Conservation (phyloP, 2,329 filamentous ascomycete species). For the Aspergillus phoenicis region DNA sequence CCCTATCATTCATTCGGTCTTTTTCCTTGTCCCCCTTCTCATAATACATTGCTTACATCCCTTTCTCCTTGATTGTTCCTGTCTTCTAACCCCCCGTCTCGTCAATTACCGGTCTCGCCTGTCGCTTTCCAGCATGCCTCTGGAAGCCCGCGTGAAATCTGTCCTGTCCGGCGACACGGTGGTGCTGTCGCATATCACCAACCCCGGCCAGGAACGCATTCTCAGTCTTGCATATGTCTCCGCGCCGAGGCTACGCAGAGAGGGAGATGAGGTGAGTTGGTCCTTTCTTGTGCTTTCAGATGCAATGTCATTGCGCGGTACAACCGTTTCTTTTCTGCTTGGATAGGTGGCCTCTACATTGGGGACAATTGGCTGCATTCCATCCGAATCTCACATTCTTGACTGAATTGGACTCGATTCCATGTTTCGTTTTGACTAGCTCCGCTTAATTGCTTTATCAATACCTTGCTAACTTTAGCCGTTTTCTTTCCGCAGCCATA, state of each 20-base stretch:
- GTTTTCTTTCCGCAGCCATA: conserved; percentile 58
- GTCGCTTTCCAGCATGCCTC: conserved; percentile 37
- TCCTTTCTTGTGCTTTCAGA: neutral
- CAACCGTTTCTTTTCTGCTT: neutral
- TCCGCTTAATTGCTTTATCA: neutral
- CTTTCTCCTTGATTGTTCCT: conserved; percentile 11
- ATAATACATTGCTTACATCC: conserved; percentile 15
- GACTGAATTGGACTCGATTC: neutral
- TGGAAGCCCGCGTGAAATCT: conserved; percentile 80
- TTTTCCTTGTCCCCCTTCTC: conserved; percentile 12
- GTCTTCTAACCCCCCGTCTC: conserved; percentile 10
- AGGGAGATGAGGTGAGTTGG: conserved; percentile 74
- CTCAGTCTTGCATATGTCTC: conserved; percentile 91
- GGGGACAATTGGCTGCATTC: neutral
- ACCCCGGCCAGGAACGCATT: conserved; percentile 78
- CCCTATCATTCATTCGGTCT: conserved; percentile 8
- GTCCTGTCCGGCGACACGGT: conserved; percentile 93
- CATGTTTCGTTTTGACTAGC: neutral
- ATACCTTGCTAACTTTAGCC: conserved; percentile 9
- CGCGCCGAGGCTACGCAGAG: conserved; percentile 81
- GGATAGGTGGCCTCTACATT: conserved; percentile 24
- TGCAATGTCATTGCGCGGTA: neutral
- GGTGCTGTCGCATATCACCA: conserved; percentile 77
- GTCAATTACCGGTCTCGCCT: conserved; percentile 12
- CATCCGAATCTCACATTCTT: neutral